Conservation (phyloP, 805 yeast species). For the Grigorovia humatica region DNA sequence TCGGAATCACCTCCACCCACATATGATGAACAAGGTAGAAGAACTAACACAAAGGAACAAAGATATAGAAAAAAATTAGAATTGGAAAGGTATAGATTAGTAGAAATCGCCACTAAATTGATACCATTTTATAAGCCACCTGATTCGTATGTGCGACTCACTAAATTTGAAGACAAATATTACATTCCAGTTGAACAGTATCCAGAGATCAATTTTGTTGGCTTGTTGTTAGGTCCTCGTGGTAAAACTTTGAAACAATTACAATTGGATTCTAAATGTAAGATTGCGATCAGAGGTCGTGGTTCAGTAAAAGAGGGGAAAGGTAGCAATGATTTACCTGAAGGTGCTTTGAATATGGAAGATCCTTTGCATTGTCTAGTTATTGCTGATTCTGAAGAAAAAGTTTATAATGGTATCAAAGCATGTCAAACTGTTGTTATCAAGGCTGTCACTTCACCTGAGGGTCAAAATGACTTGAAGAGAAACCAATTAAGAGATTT, state of each 20-base stretch:
- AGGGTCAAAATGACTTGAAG: slow-evolving; percentile 85
- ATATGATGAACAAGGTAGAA: slow-evolving; percentile 73
- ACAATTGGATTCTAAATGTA: slow-evolving; percentile 81
- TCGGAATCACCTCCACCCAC: slow-evolving; percentile 91
- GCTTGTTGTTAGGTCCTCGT: slow-evolving; percentile 86
- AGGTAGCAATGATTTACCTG: slow-evolving; percentile 37
- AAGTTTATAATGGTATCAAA: slow-evolving; percentile 62
- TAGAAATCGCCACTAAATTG: slow-evolving; percentile 60
- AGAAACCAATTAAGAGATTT: slow-evolving; percentile 84
- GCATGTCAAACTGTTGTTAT: slow-evolving; percentile 67
- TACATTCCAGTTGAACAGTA: slow-evolving; percentile 77
- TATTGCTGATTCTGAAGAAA: slow-evolving; percentile 71
- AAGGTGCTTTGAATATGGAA: slow-evolving; percentile 44
- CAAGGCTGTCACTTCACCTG: slow-evolving; percentile 80
- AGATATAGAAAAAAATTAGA: slow-evolving; percentile 54
- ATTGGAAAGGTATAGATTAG: slow-evolving; percentile 67
- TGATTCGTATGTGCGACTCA: slow-evolving; percentile 57
- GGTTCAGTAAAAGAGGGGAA: slow-evolving; percentile 95
- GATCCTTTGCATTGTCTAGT: slow-evolving; percentile 87
- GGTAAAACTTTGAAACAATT: slow-evolving; percentile 78
- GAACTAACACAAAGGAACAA: slow-evolving; percentile 74
- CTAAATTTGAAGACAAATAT: slow-evolving; percentile 67
- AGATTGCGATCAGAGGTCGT: slow-evolving; percentile 82
- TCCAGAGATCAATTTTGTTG: slow-evolving; percentile 90
- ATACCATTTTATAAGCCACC: slow-evolving; percentile 80